A percentile compares a stretch with the other conserved stretches of the same genome.
phyloP scores from a whole-genome alignment of 805 yeast genomes.

The Spathaspora gorwiae region DNA sequence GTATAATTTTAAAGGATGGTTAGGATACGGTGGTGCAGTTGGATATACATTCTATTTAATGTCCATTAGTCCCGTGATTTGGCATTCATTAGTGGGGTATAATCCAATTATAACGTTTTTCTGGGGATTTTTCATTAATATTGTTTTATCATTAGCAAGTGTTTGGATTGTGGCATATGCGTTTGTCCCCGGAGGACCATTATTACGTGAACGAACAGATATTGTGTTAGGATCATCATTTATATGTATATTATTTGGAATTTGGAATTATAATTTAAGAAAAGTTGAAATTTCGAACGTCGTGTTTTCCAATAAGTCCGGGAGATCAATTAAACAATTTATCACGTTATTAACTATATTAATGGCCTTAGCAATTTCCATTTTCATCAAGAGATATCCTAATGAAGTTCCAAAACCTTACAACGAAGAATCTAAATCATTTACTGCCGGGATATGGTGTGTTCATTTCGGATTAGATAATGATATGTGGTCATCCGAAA shows the following conservation, averaged over 20 bases:
- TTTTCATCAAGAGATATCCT: slow-evolving; percentile 53
- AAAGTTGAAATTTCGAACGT: slow-evolving; percentile 4
- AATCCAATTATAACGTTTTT: slow-evolving; percentile 53
- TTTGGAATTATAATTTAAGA: slow-evolving; percentile 33
- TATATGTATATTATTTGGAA: slow-evolving; percentile 48
- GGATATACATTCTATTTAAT: slow-evolving; percentile 56
- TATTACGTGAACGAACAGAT: slow-evolving; percentile 85
- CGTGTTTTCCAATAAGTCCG: background rate
- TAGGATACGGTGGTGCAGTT: slow-evolving; percentile 71
- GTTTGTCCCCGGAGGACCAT: slow-evolving; percentile 91
- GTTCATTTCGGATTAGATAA: slow-evolving; percentile 96
- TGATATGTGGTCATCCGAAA: slow-evolving; percentile 96
- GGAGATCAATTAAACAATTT: slow-evolving; percentile 11
- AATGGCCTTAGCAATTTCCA: slow-evolving; percentile 49
- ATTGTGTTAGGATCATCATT: slow-evolving; percentile 59
- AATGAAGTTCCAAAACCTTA: slow-evolving; percentile 59
- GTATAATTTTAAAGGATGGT: slow-evolving; percentile 58
- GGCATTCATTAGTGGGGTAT: slow-evolving; percentile 53
- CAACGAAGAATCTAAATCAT: slow-evolving; percentile 49
- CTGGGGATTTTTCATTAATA: slow-evolving; percentile 44
- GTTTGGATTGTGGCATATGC: slow-evolving; percentile 99
- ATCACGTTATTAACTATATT: slow-evolving; percentile 38
- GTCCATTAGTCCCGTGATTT: slow-evolving; percentile 55
- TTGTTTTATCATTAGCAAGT: slow-evolving; percentile 66
- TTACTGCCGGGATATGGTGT: slow-evolving; percentile 98